A percentile compares a stretch with the other conserved stretches of the same genome.
phyloP scores from a whole-genome alignment of 441 rosid species.

The Adansonia gregorii region DNA sequence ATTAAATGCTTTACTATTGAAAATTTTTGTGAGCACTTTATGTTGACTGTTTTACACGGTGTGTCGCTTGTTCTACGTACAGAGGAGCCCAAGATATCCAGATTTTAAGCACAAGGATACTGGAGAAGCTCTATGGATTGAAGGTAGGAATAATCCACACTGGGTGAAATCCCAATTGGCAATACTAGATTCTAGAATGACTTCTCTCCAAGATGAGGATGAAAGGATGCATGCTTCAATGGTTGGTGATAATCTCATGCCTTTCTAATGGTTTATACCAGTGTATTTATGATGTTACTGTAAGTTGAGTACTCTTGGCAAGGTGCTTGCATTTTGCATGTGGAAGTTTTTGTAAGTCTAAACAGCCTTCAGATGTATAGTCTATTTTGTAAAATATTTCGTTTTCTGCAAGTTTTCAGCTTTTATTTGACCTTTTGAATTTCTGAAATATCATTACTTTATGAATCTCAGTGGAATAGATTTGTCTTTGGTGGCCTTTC shows the following conservation, averaged over 20 bases:
- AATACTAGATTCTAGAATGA: constrained; percentile 53
- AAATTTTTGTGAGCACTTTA: neutral
- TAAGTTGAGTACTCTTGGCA: neutral
- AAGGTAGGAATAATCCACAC: constrained; percentile 61
- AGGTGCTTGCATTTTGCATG: constrained; percentile 2
- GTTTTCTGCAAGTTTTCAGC: neutral
- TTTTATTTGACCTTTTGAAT: neutral
- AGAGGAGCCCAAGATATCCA: constrained; percentile 69
- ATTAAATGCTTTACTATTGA: neutral
- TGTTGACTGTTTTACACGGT: neutral
- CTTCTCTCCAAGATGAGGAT: constrained; percentile 38
- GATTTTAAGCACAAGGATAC: constrained; percentile 82
- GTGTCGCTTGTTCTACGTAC: constrained; percentile 22
- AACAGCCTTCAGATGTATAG: constrained; percentile 2
- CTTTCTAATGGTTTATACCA: constrained; percentile 29
- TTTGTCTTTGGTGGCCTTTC: neutral
- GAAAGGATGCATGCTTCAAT: constrained; percentile 35
- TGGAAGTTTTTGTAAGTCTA: neutral
- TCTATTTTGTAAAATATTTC: constrained; percentile 8
- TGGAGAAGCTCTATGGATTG: constrained; percentile 73
- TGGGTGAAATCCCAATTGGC: constrained; percentile 69
- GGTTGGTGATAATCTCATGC: constrained; percentile 39
- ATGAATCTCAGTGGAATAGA: neutral
- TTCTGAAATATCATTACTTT: neutral
- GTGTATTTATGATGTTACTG: constrained; percentile 9